phyloP scores from a whole-genome alignment of 805 yeast species.

The Ogataea angusta region DNA sequence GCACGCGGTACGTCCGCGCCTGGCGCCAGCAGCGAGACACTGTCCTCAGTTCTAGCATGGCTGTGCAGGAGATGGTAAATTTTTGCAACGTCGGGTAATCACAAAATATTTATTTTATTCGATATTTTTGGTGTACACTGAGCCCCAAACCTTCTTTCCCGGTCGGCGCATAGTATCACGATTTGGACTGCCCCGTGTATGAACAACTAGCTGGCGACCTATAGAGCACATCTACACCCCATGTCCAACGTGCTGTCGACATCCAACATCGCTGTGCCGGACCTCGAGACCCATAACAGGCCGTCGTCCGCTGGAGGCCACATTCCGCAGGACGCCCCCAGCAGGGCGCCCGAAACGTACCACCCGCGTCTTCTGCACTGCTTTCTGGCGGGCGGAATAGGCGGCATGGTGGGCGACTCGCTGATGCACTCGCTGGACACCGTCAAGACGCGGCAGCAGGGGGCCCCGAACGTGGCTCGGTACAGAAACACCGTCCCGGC shows the following conservation, averaged over 20 bases:
- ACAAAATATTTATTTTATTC: neutral
- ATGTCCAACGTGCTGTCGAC: slow-evolving; percentile 17
- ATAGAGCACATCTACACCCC: neutral
- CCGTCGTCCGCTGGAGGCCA: neutral
- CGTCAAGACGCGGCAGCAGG: slow-evolving; percentile 95
- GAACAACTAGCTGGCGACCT: slow-evolving; percentile 1
- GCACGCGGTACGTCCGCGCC: slow-evolving; percentile 48
- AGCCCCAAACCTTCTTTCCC: neutral
- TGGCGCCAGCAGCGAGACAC: neutral
- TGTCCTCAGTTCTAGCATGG: slow-evolving; percentile 4
- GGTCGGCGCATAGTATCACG: neutral
- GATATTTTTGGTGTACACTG: neutral
- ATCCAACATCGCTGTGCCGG: slow-evolving; percentile 14
- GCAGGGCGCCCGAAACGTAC: slow-evolving; percentile 3
- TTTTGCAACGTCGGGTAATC: slow-evolving; percentile 3
- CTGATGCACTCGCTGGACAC: slow-evolving; percentile 96
- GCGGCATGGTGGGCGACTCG: slow-evolving; percentile 91
- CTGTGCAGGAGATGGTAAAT: slow-evolving; percentile 8
- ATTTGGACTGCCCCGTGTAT: slow-evolving; percentile 1
- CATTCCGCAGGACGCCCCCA: neutral
- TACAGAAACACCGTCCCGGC: slow-evolving; percentile 77
- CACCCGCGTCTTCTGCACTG: slow-evolving; percentile 52
- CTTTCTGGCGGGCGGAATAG: slow-evolving; percentile 88
- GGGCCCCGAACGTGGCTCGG: slow-evolving; percentile 66
- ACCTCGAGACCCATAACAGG: slow-evolving; percentile 7